Evolutionary conservation across 208 protist species (phyloP), one percentile per base, ranked within the genome.

Genomic region (Trypanosoma mega): DNA sequence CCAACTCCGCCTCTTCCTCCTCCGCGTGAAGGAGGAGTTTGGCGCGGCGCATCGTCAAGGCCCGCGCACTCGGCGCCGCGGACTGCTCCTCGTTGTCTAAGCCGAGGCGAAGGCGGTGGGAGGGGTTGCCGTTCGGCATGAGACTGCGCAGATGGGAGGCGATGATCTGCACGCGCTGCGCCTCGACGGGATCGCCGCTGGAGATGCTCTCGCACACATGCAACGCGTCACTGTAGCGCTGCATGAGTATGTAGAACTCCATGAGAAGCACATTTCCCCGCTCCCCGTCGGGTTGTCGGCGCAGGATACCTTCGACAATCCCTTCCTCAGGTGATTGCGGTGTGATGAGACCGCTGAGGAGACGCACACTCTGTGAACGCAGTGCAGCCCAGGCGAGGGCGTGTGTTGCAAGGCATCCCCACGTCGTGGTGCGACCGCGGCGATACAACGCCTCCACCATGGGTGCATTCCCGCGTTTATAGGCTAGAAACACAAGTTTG

Each of bases 191-290:
- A 33, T 69, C 55, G 9, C 63, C 52, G 37, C 57, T 54, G 1
- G 70, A 64, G 29, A 82, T 68, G 3, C 66, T 21, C 18, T 72
- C 58, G 55, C 80, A 87, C 43, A 83, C 69, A 9, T 64, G 48
- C 34, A 86, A 53, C 1, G 85, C 80, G 16, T 92, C 85, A 20
- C 75, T 75, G 65, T 85, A 92, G 30, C 85, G 77, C 50, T 78
- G 85, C 54, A 78, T 72, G 6, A 88, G 68, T 45, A 82, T 74
- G 62, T 88, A 86, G 41, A 86, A 92, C 26, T 73, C 57, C 48
- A 87, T 63, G 0, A 80, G 72, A 46, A 84, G 46, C 30, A 66
- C 24, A 24, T 87, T 72, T n/a, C 68, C 41, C 20, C 14, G 34
- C 34, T 18, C 20, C 23, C 44, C n/a, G 26, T 74, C 60, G 9